These are phyloP conservation scores for Metschnikowia chrysomelidarum DNA, from an alignment of 805 yeast species.

Conservation along the genomic window DNA sequence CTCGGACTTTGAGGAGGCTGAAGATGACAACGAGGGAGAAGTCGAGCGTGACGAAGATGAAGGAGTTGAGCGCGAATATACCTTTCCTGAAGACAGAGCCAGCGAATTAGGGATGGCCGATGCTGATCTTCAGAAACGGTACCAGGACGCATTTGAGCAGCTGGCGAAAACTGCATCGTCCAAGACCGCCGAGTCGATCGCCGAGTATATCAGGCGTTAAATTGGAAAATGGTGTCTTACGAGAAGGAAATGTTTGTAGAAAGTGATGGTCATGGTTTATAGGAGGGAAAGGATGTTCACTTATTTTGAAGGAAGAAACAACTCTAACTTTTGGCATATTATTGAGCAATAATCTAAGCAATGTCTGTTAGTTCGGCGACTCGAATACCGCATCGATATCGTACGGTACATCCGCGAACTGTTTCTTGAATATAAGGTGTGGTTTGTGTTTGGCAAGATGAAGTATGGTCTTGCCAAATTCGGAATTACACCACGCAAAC, in stretches of 20 bases:
- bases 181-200: constrained; percentile 69
- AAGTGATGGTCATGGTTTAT: neutral
- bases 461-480: constrained; percentile 83
- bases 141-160: constrained; percentile 67
- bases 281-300: neutral
- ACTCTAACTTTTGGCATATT: too few relatives aligned
- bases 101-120: constrained; percentile 55
- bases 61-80: constrained; percentile 55
- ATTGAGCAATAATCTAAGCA: too few relatives aligned
- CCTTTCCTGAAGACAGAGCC: constrained; percentile 64
- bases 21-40: constrained; percentile 47
- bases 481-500: constrained; percentile 95
- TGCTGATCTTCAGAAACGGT: constrained; percentile 59
- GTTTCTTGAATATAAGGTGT: constrained; percentile 57
- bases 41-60: constrained; percentile 47
- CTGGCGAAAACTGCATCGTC: constrained; percentile 62
- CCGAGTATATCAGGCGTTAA: constrained; percentile 50
- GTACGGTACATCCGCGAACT: constrained; percentile 28
- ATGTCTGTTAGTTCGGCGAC: too few relatives aligned
- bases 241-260: neutral
- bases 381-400: constrained; percentile 26
- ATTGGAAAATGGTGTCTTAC: too few relatives aligned
- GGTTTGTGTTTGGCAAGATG: constrained; percentile 75
- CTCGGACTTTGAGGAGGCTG: constrained; percentile 52
- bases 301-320: too few relatives aligned